Percentiles rank a stretch among this genome's conserved stretches.
Conservation (phyloP, 2,329 filamentous ascomycete genomes). For the Teratosphaeria pseudoeucalypti region DNA sequence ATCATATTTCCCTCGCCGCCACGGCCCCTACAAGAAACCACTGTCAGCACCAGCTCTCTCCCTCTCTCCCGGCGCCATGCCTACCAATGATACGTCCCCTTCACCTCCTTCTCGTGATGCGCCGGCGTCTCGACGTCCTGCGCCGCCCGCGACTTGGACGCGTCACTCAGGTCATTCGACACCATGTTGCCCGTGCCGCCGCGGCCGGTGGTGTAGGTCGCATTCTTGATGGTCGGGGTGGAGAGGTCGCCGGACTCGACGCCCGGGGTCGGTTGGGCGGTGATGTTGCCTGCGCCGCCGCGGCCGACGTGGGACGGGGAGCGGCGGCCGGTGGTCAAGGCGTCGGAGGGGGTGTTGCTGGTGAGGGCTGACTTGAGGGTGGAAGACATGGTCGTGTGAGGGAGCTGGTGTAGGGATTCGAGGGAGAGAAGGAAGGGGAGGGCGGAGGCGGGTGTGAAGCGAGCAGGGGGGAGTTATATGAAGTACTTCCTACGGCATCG, state of each 20-base stretch:
- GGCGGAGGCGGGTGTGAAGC: background rate
- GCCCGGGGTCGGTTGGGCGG: constrained; percentile 23
- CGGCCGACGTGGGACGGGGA: constrained; percentile 47
- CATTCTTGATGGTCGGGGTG: constrained; percentile 72
- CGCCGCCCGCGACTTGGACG: constrained; percentile 59
- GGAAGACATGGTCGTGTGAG: background rate
- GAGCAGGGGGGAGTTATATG: background rate
- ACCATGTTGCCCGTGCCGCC: constrained; percentile 83
- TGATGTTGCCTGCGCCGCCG: constrained; percentile 57
- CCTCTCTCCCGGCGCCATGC: background rate
- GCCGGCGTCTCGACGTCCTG: constrained; percentile 64
- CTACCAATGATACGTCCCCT: constrained; percentile 50
- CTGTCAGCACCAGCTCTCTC: background rate
- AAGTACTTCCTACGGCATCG: background rate
- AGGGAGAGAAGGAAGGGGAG: no score
- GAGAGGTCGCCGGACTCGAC: constrained; percentile 51
- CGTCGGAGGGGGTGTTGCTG: background rate
- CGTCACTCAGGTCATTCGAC: constrained; percentile 55
- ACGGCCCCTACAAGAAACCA: constrained; percentile 39
- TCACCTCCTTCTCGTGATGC: constrained; percentile 42
- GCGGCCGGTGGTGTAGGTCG: constrained; percentile 81
- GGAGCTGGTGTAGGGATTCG: background rate
- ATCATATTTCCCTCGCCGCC: constrained; percentile 64
- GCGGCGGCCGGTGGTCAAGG: background rate
- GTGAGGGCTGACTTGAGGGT: background rate